phyloP scores from a whole-genome alignment of 306 rosid species.

The Heteromeles arbutifolia region DNA sequence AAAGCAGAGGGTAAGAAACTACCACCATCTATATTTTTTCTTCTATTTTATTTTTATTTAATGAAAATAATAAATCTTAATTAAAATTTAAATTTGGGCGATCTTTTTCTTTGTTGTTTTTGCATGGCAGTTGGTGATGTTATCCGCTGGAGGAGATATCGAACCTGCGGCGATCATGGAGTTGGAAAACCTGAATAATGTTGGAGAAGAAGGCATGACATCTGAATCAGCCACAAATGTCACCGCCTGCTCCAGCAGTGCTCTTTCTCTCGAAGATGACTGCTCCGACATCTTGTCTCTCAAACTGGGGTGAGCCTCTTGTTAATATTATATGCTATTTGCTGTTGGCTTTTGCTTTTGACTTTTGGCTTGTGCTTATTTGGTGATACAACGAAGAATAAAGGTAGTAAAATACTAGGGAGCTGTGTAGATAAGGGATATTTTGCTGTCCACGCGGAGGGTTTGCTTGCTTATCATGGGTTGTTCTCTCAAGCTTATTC shows the following conservation, averaged over 20 bases:
- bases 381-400: too few species aligned
- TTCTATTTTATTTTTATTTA: background rate
- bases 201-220: constrained; percentile 20
- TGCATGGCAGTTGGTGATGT: constrained; percentile 15
- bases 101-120: background rate
- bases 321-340: too few species aligned
- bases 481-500: background rate
- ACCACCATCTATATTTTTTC: background rate
- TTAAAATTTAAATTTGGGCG: background rate
- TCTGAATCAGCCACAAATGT: constrained; percentile 28
- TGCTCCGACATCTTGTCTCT: constrained; percentile 28
- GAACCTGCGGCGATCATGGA: background rate
- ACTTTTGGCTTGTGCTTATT: too few species aligned
- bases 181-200: background rate
- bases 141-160: constrained; percentile 1
- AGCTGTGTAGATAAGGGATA: too few species aligned
- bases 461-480: background rate
- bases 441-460: background rate
- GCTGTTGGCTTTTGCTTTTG: too few species aligned
- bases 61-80: background rate
- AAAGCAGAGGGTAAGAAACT: constrained; percentile 9
- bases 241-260: constrained; percentile 15
- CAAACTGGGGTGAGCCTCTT: constrained; percentile 25
- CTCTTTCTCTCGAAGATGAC: constrained; percentile 19
- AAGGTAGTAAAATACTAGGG: too few species aligned